Conservation (phyloP, 108 stramenopile species). For the Craspedostauros australis region DNA sequence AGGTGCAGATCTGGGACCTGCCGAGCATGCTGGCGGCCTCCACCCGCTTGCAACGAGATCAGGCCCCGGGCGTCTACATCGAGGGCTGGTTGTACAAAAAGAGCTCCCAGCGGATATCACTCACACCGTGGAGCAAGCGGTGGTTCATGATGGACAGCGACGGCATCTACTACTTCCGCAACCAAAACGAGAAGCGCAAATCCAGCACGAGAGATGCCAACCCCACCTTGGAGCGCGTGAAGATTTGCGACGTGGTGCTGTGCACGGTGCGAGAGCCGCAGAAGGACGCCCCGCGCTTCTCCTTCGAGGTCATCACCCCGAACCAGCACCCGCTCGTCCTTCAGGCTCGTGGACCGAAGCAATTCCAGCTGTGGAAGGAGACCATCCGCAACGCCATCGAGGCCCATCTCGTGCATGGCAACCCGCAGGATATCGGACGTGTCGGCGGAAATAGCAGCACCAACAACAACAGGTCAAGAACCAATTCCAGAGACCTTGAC, state of each 20-base stretch:
- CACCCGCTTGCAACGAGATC: conserved; percentile 68
- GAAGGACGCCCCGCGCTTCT: conserved; percentile 67
- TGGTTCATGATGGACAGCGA: conserved; percentile 86
- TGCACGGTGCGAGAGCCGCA: conserved; percentile 84
- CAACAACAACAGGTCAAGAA: neutral
- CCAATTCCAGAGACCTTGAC: neutral
- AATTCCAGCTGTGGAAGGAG: conserved; percentile 80
- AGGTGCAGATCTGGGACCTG: conserved; percentile 67
- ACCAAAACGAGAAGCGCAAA: conserved; percentile 38
- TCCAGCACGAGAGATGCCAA: conserved; percentile 11
- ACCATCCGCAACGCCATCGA: conserved; percentile 76
- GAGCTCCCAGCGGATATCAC: conserved; percentile 46
- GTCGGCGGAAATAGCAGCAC: neutral
- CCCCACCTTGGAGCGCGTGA: conserved; percentile 59
- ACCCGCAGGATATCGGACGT: conserved; percentile 35
- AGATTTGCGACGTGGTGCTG: conserved; percentile 88
- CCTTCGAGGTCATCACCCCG: conserved; percentile 91
- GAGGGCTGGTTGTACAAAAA: conserved; percentile 91
- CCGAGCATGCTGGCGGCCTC: conserved; percentile 54
- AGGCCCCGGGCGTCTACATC: conserved; percentile 63
- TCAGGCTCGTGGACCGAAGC: conserved; percentile 85
- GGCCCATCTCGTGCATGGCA: conserved; percentile 63
- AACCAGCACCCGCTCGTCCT: conserved; percentile 77
- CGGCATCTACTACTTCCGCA: conserved; percentile 76
- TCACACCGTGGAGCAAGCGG: conserved; percentile 67